Evolutionary conservation across 192 early-diverging fungal species (phyloP), one percentile per base, ranked within the genome.

Genomic region (Entophlyctis luteolus): DNA sequence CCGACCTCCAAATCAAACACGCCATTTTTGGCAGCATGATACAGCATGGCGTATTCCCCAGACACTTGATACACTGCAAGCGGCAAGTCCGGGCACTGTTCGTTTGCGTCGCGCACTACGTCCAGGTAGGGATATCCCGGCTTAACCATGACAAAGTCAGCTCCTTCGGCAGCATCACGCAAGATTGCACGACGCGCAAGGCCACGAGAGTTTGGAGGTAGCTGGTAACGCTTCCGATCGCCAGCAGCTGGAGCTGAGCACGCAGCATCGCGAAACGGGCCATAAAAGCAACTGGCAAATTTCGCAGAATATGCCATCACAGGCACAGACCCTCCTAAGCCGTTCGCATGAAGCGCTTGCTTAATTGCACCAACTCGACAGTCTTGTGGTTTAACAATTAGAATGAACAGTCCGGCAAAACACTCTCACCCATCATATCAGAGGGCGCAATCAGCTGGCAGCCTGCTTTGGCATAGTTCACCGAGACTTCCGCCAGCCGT

Each of bases 291-390:
- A 34, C 88, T 89, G 28, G 96, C 91, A 76, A 95, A 99, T 77
- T 99, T 99, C 33, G 96, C 96, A 48, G 89, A 87, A 75, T 99
- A 99, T n/a, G 86, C 84, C 91, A 99, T 96, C 34, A 99, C 87
- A 55, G 88, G 79, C 25, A 92, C 90, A 72, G 86, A 87, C 72
- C 89, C 83, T 20, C 85, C 84, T 16, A 93, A 72, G 0, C 90
- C 91, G 58, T 87, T 85, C 18, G 81, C 79, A 3, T 90, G 74
- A 31, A 99, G 78, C 0, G 79, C 81, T 72, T 92, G 74, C 80
- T 99, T 99, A 78, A 99, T 97, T 5, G 90, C 90, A 54, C 84
- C 79, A 72, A 99, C 90, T 57, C 96, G 86, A 37, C 18, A 53
- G 50, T 53, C 50, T 53, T 16, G 29, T 20, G 16, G n/a, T n/a